A percentile compares a stretch with the other conserved stretches of the same genome.
Evolutionary conservation across 768 basidiomycete genomes (phyloP).

Genomic region (Podaxis carcinomalis): DNA sequence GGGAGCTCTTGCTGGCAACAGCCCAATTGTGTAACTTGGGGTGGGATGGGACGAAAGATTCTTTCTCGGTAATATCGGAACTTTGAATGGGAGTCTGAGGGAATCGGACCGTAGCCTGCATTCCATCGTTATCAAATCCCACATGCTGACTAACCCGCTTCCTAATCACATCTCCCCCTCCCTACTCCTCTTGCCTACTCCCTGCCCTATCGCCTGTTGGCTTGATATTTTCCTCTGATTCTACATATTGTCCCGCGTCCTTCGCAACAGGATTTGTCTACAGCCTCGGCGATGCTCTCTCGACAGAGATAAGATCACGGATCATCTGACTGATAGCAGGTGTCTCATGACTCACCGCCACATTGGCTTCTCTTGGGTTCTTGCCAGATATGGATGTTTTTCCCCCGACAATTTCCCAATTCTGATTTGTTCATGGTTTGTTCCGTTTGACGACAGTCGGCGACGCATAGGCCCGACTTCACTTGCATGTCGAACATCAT

Average conservation of each 20-base stretch:
- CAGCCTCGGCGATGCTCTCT: not conserved
- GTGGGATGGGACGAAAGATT: slow-evolving; percentile 10
- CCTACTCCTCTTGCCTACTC: not conserved
- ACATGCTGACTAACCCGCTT: slow-evolving; percentile 6
- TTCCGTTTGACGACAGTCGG: not conserved
- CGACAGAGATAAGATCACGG: not conserved
- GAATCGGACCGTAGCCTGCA: not conserved
- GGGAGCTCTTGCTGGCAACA: not conserved
- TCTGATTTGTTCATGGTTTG: not conserved
- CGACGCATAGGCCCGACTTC: too few species aligned
- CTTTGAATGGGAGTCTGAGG: not conserved
- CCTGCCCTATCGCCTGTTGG: not conserved
- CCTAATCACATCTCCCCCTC: not conserved
- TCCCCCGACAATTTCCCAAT: not conserved
- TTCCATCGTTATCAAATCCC: slow-evolving; percentile 1
- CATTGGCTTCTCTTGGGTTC: not conserved
- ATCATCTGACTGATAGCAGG: not conserved
- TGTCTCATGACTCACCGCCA: slow-evolving; percentile 4
- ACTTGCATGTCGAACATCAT: too few species aligned
- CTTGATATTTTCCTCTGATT: not conserved
- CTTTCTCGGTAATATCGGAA: not conserved
- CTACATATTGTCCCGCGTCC: not conserved
- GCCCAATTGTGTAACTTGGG: slow-evolving; percentile 9
- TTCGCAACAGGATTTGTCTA: not conserved
- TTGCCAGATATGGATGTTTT: not conserved